phyloP scores from a whole-genome alignment of 176 grass and related monocot genomes.

The Oryza punctata region DNA sequence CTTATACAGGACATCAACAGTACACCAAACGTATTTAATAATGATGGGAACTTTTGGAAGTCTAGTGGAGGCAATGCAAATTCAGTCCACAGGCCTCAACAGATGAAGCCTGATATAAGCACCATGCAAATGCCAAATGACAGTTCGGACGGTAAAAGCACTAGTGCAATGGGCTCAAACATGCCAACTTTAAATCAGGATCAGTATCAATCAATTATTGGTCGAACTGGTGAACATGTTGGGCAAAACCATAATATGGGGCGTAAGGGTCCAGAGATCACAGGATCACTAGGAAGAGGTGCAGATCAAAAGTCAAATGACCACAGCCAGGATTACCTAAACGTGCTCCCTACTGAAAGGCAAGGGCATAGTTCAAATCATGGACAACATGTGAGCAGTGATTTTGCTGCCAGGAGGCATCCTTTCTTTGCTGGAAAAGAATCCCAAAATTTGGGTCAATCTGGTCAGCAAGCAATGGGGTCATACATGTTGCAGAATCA shows the following conservation, averaged over 20 bases:
- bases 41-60: constrained; percentile 56
- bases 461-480: constrained; percentile 51
- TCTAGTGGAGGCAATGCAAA: constrained; percentile 49
- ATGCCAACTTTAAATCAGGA: constrained; percentile 47
- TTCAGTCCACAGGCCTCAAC: constrained; percentile 47
- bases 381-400: constrained; percentile 42
- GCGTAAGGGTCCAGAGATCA: constrained; percentile 47
- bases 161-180: constrained; percentile 46
- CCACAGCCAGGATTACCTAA: constrained; percentile 55
- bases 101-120: constrained; percentile 54
- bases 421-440: constrained; percentile 47
- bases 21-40: constrained; percentile 49
- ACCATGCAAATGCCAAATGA: constrained; percentile 41
- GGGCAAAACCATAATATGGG: constrained; percentile 53
- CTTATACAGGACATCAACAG: constrained; percentile 52
- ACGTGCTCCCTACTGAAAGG: constrained; percentile 44
- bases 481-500: constrained; percentile 63
- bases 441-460: constrained; percentile 40
- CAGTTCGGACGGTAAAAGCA: constrained; percentile 44
- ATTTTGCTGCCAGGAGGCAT: constrained; percentile 49
- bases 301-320: constrained; percentile 58
- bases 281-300: constrained; percentile 61
- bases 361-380: constrained; percentile 40
- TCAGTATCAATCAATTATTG: constrained; percentile 47
- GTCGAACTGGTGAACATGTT: constrained; percentile 49